Percentiles rank a stretch among this genome's conserved stretches.
Conservation (phyloP, 2,329 filamentous ascomycete species). For the Fusarium sp. region DNA sequence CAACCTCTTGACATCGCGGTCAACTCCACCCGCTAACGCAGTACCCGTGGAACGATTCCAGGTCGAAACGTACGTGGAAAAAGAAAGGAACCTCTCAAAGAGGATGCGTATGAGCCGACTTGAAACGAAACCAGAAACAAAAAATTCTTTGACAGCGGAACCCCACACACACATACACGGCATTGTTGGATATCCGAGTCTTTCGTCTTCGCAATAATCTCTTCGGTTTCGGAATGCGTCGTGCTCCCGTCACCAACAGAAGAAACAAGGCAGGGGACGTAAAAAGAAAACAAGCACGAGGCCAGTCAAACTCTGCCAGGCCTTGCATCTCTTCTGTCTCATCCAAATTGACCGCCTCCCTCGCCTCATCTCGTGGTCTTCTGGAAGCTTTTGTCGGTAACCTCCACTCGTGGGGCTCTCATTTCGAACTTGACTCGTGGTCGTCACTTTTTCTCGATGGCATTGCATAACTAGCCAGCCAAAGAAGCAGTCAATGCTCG, state of each 20-base stretch:
- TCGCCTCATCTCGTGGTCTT: conserved; percentile 8
- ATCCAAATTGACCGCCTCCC: conserved; percentile 18
- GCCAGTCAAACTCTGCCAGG: background rate
- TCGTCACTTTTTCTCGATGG: background rate
- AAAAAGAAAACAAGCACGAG: background rate
- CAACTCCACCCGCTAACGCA: conserved; percentile 28
- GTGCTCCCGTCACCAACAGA: background rate
- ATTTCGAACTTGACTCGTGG: conserved; percentile 23
- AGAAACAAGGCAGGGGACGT: conserved; percentile 4
- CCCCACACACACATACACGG: background rate
- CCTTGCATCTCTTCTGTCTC: conserved; percentile 15
- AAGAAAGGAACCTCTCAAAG: conserved; percentile 23
- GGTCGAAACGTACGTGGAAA: conserved; percentile 41
- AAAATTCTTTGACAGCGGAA: conserved; percentile 4
- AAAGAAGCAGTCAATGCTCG: conserved; percentile 1
- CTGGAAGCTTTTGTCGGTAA: conserved; percentile 33
- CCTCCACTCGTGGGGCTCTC: conserved; percentile 23
- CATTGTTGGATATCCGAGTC: background rate
- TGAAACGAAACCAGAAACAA: conserved; percentile 36
- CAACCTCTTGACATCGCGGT: conserved; percentile 20
- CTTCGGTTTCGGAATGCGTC: background rate
- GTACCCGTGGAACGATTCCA: conserved; percentile 39
- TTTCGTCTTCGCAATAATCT: background rate
- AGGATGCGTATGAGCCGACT: conserved; percentile 29
- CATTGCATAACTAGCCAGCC: background rate